These are phyloP conservation scores for Tylopilus plumbeoviolaceoides DNA, from an alignment of 768 basidiomycete genomes.

Conservation along the genomic window DNA sequence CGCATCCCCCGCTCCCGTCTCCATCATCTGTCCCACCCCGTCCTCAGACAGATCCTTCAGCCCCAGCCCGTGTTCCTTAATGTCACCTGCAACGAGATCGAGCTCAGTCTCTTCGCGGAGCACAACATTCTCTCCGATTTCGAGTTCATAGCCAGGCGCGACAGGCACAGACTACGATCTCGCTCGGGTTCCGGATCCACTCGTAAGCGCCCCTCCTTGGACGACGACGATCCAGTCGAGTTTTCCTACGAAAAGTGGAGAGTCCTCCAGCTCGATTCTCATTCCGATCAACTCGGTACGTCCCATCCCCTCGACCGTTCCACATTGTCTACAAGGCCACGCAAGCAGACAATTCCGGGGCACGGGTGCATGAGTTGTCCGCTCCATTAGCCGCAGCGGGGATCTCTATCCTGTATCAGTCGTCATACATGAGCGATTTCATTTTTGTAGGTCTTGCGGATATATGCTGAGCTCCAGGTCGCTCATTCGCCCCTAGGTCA, in stretches of 20 bases:
- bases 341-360: conserved; percentile 58
- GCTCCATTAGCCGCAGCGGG: conserved; percentile 71
- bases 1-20: conserved; percentile 73
- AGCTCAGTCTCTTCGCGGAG: conserved; percentile 72
- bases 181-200: conserved; percentile 36
- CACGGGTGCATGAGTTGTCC: conserved; percentile 71
- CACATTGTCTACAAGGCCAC: conserved; percentile 5
- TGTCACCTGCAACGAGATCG: conserved; percentile 74
- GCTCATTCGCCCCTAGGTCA: conserved; percentile 44
- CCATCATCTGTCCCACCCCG: conserved; percentile 49
- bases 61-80: conserved; percentile 67
- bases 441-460: conserved; percentile 56
- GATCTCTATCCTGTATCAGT: conserved; percentile 80
- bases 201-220: conserved; percentile 19
- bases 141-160: conserved; percentile 54
- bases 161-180: conserved; percentile 44
- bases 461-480: background rate
- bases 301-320: conserved; percentile 8
- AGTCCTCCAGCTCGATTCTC: conserved; percentile 78
- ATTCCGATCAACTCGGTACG: conserved; percentile 65
- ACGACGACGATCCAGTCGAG: conserved; percentile 50
- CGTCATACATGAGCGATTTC: conserved; percentile 79
- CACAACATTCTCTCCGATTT: conserved; percentile 54
- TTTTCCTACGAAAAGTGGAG: conserved; percentile 73
- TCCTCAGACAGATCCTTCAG: conserved; percentile 67